A percentile compares a stretch with the other conserved stretches of the same genome.
Evolutionary conservation across 768 basidiomycete genomes (phyloP).

Genomic region (Cystofilobasidium macerans): DNA sequence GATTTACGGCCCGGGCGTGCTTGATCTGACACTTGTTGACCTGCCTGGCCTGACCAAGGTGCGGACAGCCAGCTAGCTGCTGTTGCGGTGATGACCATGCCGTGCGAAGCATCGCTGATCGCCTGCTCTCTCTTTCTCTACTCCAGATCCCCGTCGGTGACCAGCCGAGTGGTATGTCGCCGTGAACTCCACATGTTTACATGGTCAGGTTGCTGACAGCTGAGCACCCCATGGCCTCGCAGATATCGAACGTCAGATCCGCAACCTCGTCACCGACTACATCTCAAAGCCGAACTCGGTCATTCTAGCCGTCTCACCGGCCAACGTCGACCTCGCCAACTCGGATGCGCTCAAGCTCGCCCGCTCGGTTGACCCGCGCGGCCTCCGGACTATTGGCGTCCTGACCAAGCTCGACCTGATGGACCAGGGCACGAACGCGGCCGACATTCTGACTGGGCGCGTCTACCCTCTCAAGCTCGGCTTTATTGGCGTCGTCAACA

Average conservation of each 20-base stretch:
- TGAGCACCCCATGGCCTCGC: background rate
- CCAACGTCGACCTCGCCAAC: conserved; percentile 97
- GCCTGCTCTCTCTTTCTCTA: background rate
- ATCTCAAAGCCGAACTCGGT: conserved; percentile 98
- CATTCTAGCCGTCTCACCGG: conserved; percentile 90
- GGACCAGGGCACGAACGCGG: conserved; percentile 97
- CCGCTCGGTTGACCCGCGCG: conserved; percentile 87
- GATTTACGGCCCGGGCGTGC: conserved; percentile 89
- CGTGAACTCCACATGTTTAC: background rate
- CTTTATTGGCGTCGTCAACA: conserved; percentile 95
- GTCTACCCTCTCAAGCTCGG: conserved; percentile 97
- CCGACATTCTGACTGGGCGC: conserved; percentile 89
- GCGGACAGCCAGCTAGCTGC: conserved; percentile 30
- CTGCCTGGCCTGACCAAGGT: conserved; percentile 94
- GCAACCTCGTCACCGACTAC: conserved; percentile 85
- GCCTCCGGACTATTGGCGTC: conserved; percentile 89
- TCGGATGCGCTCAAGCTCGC: conserved; percentile 96
- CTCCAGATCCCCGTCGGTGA: conserved; percentile 68
- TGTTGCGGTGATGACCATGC: background rate
- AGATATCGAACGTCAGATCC: conserved; percentile 49
- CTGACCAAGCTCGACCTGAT: conserved; percentile 96
- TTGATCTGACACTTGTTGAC: conserved; percentile 93
- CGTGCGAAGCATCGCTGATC: background rate
- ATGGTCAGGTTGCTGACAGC: background rate
- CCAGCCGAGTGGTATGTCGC: conserved; percentile 7